Conservation (phyloP, 2,329 filamentous ascomycete species). For the Aureobasidium musti region DNA sequence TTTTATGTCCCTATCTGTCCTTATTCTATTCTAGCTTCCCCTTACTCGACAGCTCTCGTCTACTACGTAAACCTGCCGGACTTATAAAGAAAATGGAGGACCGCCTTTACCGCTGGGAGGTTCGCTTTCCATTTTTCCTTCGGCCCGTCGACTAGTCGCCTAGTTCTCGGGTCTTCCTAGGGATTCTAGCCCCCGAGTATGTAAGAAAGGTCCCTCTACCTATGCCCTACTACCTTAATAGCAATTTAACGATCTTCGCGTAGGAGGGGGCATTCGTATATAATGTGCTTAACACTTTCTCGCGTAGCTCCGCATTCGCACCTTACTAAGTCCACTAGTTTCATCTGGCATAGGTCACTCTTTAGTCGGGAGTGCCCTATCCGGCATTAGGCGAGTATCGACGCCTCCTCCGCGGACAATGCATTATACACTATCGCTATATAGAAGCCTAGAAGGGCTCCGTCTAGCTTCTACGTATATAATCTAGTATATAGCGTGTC, state of each 20-base stretch:
- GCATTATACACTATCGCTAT: background rate
- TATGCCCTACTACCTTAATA: background rate
- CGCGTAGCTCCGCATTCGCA: background rate
- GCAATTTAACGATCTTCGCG: background rate
- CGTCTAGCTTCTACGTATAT: conserved; percentile 2
- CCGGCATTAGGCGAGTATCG: background rate
- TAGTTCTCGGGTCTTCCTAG: conserved; percentile 6
- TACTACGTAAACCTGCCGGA: background rate
- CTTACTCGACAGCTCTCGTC: background rate
- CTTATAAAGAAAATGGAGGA: conserved; percentile 5
- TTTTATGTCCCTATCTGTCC: background rate
- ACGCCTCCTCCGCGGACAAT: background rate
- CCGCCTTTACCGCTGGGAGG: background rate
- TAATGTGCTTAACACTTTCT: background rate
- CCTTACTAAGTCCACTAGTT: background rate
- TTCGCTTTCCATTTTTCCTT: conserved; percentile 9
- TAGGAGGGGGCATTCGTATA: conserved; percentile 1
- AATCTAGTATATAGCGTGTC: background rate
- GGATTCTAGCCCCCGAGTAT: conserved; percentile 10
- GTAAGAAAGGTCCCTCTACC: conserved; percentile 15
- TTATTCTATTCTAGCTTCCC: conserved; percentile 23
- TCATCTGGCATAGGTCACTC: background rate
- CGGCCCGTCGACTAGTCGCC: conserved; percentile 4
- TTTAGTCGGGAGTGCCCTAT: background rate
- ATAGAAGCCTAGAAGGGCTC: background rate